Percentiles rank a stretch among this genome's conserved stretches.
These are phyloP conservation scores for Platanthera zijinensis DNA, from an alignment of 106 monocot species.

Conservation along the genomic window DNA sequence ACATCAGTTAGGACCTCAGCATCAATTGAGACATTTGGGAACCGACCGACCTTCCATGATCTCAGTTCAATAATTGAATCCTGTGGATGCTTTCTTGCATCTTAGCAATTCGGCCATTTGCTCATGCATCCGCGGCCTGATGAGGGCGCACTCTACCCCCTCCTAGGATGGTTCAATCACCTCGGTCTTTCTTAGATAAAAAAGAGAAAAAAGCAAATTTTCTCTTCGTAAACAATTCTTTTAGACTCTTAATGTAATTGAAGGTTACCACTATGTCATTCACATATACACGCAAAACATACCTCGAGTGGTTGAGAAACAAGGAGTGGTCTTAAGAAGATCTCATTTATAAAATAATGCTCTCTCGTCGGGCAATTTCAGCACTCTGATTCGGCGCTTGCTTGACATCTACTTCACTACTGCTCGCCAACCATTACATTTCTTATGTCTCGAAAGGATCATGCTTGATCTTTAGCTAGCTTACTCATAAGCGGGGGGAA, in stretches of 20 bases:
- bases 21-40: too few species aligned
- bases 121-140: not conserved
- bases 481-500: not conserved
- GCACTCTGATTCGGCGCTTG: conserved; percentile 5
- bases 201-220: not conserved
- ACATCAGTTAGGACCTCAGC: too few species aligned
- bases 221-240: not conserved
- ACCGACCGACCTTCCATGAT: too few species aligned
- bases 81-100: conserved; percentile 1
- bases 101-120: conserved; percentile 1
- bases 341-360: not conserved
- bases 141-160: not conserved
- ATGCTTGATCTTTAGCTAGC: too few species aligned
- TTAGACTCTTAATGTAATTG: not conserved
- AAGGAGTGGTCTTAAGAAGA: not conserved
- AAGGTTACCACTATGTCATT: not conserved
- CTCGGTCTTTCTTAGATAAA: too few species aligned
- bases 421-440: too few species aligned
- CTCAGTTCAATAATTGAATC: not conserved
- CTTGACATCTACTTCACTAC: not conserved
- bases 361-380: conserved; percentile 4
- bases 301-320: not conserved
- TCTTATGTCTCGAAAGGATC: too few species aligned
- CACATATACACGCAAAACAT: not conserved
- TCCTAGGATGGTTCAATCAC: not conserved